A percentile compares a stretch with the other conserved stretches of the same genome.
These are phyloP conservation scores for Tolypocladium endophyticum DNA, from an alignment of 2,329 filamentous ascomycete genomes.

Conservation along the genomic window DNA sequence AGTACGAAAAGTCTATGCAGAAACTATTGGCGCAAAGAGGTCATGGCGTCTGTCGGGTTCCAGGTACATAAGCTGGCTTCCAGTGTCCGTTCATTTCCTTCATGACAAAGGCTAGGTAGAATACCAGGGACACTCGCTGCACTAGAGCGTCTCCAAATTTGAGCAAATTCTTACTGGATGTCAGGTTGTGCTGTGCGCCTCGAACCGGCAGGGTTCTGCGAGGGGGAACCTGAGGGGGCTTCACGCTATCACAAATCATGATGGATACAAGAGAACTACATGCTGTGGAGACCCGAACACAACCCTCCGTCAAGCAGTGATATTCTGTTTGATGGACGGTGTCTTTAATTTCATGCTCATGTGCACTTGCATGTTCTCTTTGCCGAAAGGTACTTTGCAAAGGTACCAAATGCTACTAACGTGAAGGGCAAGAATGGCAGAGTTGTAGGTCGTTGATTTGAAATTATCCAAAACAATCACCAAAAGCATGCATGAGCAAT, in stretches of 20 bases:
- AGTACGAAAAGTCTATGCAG: neutral
- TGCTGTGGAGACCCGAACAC: neutral
- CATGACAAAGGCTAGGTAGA: neutral
- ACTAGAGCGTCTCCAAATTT: neutral
- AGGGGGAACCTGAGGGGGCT: neutral
- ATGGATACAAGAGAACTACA: neutral
- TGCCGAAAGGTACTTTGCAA: neutral
- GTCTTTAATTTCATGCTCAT: neutral
- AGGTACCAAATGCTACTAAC: neutral
- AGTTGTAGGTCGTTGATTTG: neutral
- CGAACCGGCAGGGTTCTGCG: neutral
- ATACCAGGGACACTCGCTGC: neutral
- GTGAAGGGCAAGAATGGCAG: too few species aligned
- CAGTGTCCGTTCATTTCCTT: neutral
- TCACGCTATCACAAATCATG: neutral
- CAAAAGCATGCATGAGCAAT: neutral
- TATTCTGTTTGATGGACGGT: neutral
- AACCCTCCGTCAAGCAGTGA: neutral
- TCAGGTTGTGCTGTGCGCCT: neutral
- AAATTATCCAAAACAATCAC: neutral
- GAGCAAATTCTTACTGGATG: neutral
- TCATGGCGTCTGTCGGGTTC: neutral
- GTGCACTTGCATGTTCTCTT: neutral
- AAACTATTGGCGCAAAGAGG: neutral
- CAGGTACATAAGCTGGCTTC: neutral